Conservation (phyloP, 495 filamentous ascomycete genomes). For the Penicillium angulare region DNA sequence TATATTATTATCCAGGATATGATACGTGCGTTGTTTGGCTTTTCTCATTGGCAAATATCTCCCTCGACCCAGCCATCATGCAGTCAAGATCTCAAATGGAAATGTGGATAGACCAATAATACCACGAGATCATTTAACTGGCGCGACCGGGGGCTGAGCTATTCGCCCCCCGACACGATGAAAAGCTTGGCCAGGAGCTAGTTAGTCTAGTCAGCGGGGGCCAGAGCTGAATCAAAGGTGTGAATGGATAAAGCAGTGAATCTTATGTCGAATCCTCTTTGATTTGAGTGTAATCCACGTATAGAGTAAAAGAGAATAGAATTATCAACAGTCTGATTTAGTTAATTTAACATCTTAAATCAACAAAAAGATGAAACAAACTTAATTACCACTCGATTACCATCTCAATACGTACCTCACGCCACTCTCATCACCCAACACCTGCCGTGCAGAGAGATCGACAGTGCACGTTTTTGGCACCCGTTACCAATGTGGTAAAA, state of each 20-base stretch:
- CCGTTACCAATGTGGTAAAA: background rate
- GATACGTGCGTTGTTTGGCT: too few relatives aligned
- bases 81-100: slow-evolving; percentile 6
- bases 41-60: too few relatives aligned
- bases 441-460: slow-evolving; percentile 1
- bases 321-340: too few relatives aligned
- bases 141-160: background rate
- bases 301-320: too few relatives aligned
- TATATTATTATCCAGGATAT: too few relatives aligned
- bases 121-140: background rate
- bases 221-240: background rate
- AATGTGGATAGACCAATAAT: slow-evolving; percentile 1
- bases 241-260: background rate
- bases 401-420: background rate
- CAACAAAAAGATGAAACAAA: background rate
- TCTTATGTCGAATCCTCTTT: background rate
- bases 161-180: background rate
- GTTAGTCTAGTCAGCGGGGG: background rate
- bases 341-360: too few relatives aligned
- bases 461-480: slow-evolving; percentile 16
- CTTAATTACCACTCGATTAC: background rate
- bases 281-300: too few relatives aligned
- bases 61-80: too few relatives aligned
- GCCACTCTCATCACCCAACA: background rate
- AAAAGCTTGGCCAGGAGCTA: slow-evolving; percentile 4